Conservation (phyloP, 1,139 yeast species). For the Candida sanyaensis region DNA sequence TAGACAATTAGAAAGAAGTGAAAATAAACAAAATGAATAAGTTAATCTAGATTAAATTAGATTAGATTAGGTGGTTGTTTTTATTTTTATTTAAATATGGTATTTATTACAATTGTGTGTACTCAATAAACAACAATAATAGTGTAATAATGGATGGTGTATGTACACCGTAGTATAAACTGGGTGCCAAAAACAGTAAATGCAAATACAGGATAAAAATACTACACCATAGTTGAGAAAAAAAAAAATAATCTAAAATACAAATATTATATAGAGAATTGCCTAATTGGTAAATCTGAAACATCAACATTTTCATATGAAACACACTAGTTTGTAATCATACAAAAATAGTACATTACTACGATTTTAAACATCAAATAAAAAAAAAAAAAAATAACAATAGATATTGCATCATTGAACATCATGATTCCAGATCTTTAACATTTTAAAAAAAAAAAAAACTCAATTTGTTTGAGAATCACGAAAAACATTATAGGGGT, state of each 20-base stretch:
- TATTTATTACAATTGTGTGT: too few species aligned
- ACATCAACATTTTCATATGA: background rate
- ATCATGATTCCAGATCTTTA: background rate
- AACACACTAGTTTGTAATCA: background rate
- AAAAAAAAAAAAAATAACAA: background rate
- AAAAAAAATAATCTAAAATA: background rate
- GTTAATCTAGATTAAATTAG: too few species aligned
- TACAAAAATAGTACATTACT: too few species aligned
- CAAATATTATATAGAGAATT: background rate
- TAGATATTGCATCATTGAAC: background rate
- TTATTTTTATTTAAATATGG: too few species aligned
- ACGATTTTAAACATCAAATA: background rate
- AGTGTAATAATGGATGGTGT: background rate
- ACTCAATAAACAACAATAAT: background rate
- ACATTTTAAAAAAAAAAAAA: too few species aligned
- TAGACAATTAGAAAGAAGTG: slow-evolving; percentile 35
- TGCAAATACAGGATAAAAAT: background rate
- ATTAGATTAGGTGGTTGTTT: too few species aligned
- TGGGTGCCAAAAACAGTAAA: background rate
- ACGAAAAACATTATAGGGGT: background rate
- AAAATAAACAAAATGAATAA: slow-evolving; percentile 1
- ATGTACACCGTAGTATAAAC: background rate
- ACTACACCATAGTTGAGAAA: too few species aligned
- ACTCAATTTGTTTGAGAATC: background rate
- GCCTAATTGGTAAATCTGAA: slow-evolving; percentile 1